These are phyloP conservation scores for Nakaseomyces glabratus DNA, from an alignment of 1,139 yeast genomes.

Conservation along the genomic window DNA sequence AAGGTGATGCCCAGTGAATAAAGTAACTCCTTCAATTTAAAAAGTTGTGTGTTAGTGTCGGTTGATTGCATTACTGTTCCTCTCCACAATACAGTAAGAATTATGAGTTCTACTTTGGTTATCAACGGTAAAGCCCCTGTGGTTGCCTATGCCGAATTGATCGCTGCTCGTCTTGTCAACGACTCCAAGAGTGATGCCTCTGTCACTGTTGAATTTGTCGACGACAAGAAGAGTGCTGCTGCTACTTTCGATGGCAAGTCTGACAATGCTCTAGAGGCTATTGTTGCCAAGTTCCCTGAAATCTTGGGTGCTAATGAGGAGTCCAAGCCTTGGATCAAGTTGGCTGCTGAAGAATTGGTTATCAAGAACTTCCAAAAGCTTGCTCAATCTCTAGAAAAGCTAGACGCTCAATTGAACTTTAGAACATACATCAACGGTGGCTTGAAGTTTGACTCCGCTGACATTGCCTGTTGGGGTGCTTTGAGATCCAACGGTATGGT, in stretches of 20 bases:
- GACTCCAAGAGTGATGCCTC: conserved; percentile 39
- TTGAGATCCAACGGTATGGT: conserved; percentile 87
- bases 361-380: conserved; percentile 85
- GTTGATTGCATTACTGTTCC: too few relatives aligned
- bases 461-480: conserved; percentile 88
- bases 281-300: conserved; percentile 23
- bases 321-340: conserved; percentile 2
- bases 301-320: conserved; percentile 39
- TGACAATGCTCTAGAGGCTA: conserved; percentile 38
- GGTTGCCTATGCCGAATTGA: conserved; percentile 70
- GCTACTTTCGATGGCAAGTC: conserved; percentile 30
- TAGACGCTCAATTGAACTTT: conserved; percentile 78
- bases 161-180: conserved; percentile 71
- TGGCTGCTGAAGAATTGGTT: conserved; percentile 39
- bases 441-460: conserved; percentile 59
- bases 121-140: conserved; percentile 81
- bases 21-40: too few relatives aligned
- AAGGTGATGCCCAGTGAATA: too few relatives aligned
- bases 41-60: too few relatives aligned
- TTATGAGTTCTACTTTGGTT: conserved; percentile 36
- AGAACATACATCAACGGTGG: conserved; percentile 66
- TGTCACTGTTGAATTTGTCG: conserved; percentile 56
- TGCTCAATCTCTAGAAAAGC: conserved; percentile 63
- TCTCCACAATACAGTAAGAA: too few relatives aligned
- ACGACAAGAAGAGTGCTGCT: conserved; percentile 45